Evolutionary conservation across 1,139 yeast species (phyloP).

Genomic region (Scheffersomyces segobiensis): DNA sequence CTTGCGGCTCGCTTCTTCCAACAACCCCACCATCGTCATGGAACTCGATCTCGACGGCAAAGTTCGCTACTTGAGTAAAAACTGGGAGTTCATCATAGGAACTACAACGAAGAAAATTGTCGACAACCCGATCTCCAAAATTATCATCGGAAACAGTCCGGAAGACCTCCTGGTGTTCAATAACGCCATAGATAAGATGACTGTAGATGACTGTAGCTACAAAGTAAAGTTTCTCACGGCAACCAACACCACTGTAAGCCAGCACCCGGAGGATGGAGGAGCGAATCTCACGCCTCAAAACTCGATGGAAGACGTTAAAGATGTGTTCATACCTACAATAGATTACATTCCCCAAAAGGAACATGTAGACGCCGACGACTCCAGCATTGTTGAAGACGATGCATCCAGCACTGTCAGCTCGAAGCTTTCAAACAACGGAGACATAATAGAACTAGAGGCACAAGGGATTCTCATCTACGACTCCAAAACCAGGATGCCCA

Average conservation of each 20-base stretch:
- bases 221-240: slow-evolving; percentile 71
- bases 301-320: slow-evolving; percentile 13
- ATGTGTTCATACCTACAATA: not conserved
- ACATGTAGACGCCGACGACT: slow-evolving; percentile 8
- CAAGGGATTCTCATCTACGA: slow-evolving; percentile 93
- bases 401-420: slow-evolving; percentile 25
- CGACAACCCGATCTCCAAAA: slow-evolving; percentile 59
- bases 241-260: slow-evolving; percentile 34
- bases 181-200: slow-evolving; percentile 72
- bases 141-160: slow-evolving; percentile 63
- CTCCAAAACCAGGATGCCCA: slow-evolving; percentile 55
- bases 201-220: slow-evolving; percentile 71
- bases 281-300: slow-evolving; percentile 27
- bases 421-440: slow-evolving; percentile 54
- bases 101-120: slow-evolving; percentile 57
- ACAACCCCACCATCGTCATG: slow-evolving; percentile 78
- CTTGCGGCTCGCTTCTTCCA: slow-evolving; percentile 56
- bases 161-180: slow-evolving; percentile 69
- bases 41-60: slow-evolving; percentile 81
- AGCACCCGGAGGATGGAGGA: slow-evolving; percentile 2
- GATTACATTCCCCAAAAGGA: slow-evolving; percentile 3
- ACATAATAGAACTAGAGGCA: slow-evolving; percentile 77
- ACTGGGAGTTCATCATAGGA: slow-evolving; percentile 79
- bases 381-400: slow-evolving; percentile 12
- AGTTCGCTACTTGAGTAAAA: slow-evolving; percentile 69